Evolutionary conservation across 2,329 filamentous ascomycete species (phyloP), one percentile per base, ranked within the genome.

Genomic region (Fusarium tjaetaba): DNA sequence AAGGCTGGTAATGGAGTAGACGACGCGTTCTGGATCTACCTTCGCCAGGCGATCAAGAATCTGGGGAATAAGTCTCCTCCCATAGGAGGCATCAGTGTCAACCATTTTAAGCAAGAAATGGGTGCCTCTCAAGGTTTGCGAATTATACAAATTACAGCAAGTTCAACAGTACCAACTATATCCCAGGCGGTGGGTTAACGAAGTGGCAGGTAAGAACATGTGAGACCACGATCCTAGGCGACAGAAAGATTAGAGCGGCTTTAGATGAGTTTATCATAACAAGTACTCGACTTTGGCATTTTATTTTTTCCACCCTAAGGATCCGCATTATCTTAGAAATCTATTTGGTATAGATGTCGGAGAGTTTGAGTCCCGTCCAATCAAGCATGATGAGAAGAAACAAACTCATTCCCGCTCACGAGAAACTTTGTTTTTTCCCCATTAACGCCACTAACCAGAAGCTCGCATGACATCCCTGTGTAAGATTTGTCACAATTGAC

Each of bases 321-420:
- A 14, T 11, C 16, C 30, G 22, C 30, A 20, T 34, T 15, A 34
- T 24, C 48, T n/a, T 49, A 2, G 15, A 7, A 7, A 9, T 13
- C 13, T 18, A 10, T 8, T 56, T 26, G 16, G 15, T 22, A 41
- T 11, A 18, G 15, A 4, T n/a, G 22, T 11, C 16, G 26, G 15
- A 10, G 36, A 42, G 16, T 41, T 41, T 5, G 8, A 15, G 14
- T 20, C 22, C 26, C 26, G 15, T 30, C 26, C 15, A 30, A 5
- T 20, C 2, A n/a, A 32, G 11, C 26, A 26, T n/a, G 14, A 13
- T 13, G 20, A 41, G 20, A 7, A 30, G 41, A 65, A 65, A 65
- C 61, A 18, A 22, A 32, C 63, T 42, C 63, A 65, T 57, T 65
- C 28, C 32, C 61, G 22, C 63, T 65, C 62, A 57, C 22, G 24